These are phyloP conservation scores for Phalaenopsis hybrid DNA, from an alignment of 116 monocot genomes.

Conservation along the genomic window DNA sequence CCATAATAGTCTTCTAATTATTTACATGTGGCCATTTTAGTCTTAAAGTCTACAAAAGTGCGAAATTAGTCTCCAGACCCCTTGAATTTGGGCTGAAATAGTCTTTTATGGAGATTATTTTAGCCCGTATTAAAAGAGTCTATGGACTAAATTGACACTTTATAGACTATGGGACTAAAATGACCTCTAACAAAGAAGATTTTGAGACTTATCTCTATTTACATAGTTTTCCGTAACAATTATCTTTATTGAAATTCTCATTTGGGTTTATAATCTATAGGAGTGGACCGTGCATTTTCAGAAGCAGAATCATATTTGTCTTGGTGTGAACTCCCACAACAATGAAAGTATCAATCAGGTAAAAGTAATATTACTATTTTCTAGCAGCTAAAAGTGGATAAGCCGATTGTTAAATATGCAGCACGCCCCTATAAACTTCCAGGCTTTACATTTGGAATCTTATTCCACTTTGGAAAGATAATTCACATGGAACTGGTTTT, in stretches of 20 bases:
- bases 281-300: constrained; percentile 51
- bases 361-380: constrained; percentile 1
- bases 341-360: constrained; percentile 60
- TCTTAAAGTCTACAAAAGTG: no score
- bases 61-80: no score
- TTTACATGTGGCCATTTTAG: no score
- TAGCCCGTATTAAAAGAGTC: no score
- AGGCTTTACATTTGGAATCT: neutral
- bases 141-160: no score
- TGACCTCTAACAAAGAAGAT: neutral
- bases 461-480: constrained; percentile 1
- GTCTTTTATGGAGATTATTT: no score
- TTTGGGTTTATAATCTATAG: constrained; percentile 24
- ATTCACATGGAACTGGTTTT: neutral
- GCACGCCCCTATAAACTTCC: neutral
- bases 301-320: constrained; percentile 34
- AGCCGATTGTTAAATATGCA: neutral
- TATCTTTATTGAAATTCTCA: neutral
- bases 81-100: no score
- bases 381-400: neutral
- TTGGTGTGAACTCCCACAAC: constrained; percentile 67
- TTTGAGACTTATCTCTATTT: neutral
- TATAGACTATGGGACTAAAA: no score
- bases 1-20: no score
- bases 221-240: neutral